Base-by-base conservation (phyloP, 2,329 filamentous ascomycete genomes). In the Mariannaea elegans region DNA sequence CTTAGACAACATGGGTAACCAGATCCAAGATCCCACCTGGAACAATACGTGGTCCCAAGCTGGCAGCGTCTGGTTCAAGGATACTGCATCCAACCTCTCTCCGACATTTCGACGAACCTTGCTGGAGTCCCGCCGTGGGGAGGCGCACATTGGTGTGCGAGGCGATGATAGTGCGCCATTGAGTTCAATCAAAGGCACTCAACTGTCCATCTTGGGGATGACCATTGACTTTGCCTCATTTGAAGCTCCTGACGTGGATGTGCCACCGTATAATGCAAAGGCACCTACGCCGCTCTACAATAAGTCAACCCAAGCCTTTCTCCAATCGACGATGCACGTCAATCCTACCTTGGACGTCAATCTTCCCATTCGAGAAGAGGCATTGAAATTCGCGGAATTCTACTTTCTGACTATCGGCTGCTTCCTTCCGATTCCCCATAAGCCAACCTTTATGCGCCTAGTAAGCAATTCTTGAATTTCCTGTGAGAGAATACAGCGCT, bases 191-290 rank as follows among this genome's bases (percentile, higher is more conserved):
- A 89, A 89, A 68, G 91, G 91, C 45, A 93, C 90, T 0, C 87
- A 86, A 8, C 79, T 95, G n/a, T 89, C 90, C 1, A 86, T 96
- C 52, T 86, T 95, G 39, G 92, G 92, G 31, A 90, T 90, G 66
- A 89, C 91, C 44, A 90, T 95, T 68, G 90, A 96, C 74, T 85
- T 94, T 39, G 87, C 90, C 12, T 87, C 89, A 42, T 93, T 92
- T 69, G 84, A 89, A 45, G 86, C 84, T 1, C 80, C 83, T 1
- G 90, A 92, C 61, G 81, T 87, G 73, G 86, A 90, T 67, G 88
- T 91, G 78, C 73, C 73, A 12, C 66, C 67, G 6, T 50, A 64
- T 7, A 83, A 73, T 18, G 75, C 75, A 16, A 75, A 76, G 19
- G 73, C 70, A 27, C 75, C 75, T 4, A 74, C 77, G 27, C 81